Conservation (phyloP, 129 eudicot genomes). For the Helichrysum umbraculigerum region DNA sequence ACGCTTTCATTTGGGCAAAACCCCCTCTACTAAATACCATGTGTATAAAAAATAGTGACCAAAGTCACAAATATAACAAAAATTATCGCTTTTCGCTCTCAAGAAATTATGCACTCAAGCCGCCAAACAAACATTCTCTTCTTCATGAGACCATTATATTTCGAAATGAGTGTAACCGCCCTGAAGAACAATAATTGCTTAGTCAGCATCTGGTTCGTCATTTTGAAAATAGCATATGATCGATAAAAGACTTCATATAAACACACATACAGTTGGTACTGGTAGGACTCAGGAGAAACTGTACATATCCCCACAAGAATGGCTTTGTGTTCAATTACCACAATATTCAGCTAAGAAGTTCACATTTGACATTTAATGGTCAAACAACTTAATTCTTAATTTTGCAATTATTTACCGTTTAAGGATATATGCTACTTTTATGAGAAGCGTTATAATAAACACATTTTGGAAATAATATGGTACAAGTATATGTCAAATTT, state of each 20-base stretch:
- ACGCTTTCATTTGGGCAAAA: constrained; percentile 17
- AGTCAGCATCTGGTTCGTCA: background rate
- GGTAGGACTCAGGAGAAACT: background rate
- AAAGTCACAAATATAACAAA: constrained; percentile 13
- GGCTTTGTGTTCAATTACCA: background rate
- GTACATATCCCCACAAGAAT: background rate
- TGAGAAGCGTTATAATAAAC: background rate
- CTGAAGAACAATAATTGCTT: constrained; percentile 8
- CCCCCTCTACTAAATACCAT: constrained; percentile 28
- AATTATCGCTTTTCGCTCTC: constrained; percentile 25
- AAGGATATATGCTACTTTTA: background rate
- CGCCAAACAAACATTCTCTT: constrained; percentile 33
- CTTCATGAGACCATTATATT: constrained; percentile 13
- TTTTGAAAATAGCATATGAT: background rate
- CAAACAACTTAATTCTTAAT: background rate
- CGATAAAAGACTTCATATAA: background rate
- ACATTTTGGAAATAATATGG: background rate
- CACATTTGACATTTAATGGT: constrained; percentile 3
- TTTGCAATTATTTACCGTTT: too few relatives aligned
- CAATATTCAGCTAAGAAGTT: background rate
- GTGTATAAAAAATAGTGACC: constrained; percentile 20
- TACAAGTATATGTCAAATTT: background rate
- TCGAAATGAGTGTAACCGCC: constrained; percentile 2
- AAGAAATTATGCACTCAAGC: constrained; percentile 29
- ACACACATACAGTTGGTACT: background rate